Conservation (phyloP, 2,329 filamentous ascomycete genomes). For the Capronia coronata region DNA sequence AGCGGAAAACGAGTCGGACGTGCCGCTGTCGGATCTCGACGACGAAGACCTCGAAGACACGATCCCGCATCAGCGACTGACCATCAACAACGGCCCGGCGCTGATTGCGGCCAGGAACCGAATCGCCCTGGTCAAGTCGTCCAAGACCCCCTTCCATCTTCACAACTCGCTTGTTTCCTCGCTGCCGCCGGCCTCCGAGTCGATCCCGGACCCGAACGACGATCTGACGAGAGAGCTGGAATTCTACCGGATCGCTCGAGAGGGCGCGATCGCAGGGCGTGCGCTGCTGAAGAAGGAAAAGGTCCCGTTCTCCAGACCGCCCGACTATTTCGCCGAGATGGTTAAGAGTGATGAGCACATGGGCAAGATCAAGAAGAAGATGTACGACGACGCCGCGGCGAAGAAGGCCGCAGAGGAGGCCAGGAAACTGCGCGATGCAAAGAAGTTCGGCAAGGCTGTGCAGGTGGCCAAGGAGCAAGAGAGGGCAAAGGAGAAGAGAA, state of each 20-base stretch:
- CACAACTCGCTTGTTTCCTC: conserved; percentile 70
- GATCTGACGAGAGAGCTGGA: conserved; percentile 87
- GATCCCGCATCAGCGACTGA: conserved; percentile 82
- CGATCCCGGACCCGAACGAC: conserved; percentile 78
- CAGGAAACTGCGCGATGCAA: conserved; percentile 83
- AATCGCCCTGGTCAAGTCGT: conserved; percentile 49
- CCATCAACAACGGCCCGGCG: conserved; percentile 93
- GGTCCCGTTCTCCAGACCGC: conserved; percentile 77
- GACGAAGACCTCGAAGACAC: conserved; percentile 81
- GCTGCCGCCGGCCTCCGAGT: conserved; percentile 49
- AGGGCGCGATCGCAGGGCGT: conserved; percentile 68
- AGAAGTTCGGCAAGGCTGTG: conserved; percentile 99
- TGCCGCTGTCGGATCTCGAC: conserved; percentile 76
- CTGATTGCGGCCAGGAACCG: conserved; percentile 74
- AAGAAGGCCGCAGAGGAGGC: conserved; percentile 93
- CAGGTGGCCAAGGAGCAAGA: conserved; percentile 95
- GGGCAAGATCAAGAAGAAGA: conserved; percentile 89
- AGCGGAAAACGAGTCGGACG: conserved; percentile 74
- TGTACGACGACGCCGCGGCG: conserved; percentile 81
- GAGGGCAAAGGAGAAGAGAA: conserved; percentile 82
- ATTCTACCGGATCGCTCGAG: conserved; percentile 84
- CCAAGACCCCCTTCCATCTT: conserved; percentile 67
- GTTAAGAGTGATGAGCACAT: conserved; percentile 98
- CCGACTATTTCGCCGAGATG: conserved; percentile 98
- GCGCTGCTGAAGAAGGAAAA: conserved; percentile 72